Evolutionary conservation across 345 rosid species (phyloP).

Genomic region (Nasturtium officinale): DNA sequence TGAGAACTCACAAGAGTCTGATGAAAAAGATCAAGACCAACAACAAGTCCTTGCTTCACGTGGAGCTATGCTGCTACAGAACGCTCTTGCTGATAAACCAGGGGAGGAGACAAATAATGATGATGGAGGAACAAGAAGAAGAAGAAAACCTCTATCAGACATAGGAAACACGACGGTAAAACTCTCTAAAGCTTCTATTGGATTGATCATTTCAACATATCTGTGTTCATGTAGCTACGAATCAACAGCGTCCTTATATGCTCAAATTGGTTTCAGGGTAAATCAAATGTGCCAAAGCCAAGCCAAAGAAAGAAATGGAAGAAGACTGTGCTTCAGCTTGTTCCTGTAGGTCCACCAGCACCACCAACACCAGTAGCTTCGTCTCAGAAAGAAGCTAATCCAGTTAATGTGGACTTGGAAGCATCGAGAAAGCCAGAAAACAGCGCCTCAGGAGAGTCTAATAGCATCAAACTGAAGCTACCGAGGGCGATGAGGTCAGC

Average conservation of each 20-base stretch:
- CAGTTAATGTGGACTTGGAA: conserved; percentile 25
- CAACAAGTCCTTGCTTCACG: conserved; percentile 59
- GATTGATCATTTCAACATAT: neutral
- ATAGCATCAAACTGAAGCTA: conserved; percentile 58
- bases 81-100: conserved; percentile 60
- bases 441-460: conserved; percentile 38
- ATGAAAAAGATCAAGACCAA: conserved; percentile 37
- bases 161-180: conserved; percentile 70
- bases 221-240: neutral
- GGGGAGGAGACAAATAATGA: conserved; percentile 47
- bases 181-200: neutral
- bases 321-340: conserved; percentile 68
- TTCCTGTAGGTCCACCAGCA: conserved; percentile 57
- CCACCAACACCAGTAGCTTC: conserved; percentile 35
- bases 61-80: conserved; percentile 81
- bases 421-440: conserved; percentile 44
- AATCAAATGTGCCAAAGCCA: conserved; percentile 68
- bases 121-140: conserved; percentile 43
- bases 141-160: conserved; percentile 80
- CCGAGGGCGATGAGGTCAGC: conserved; percentile 80
- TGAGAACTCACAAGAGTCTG: conserved; percentile 44
- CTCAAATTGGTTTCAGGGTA: conserved; percentile 54
- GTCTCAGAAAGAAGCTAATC: conserved; percentile 41
- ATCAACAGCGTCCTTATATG: neutral
- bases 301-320: conserved; percentile 80